Conservation (phyloP, 768 basidiomycete species). For the Mycena indigotica region DNA sequence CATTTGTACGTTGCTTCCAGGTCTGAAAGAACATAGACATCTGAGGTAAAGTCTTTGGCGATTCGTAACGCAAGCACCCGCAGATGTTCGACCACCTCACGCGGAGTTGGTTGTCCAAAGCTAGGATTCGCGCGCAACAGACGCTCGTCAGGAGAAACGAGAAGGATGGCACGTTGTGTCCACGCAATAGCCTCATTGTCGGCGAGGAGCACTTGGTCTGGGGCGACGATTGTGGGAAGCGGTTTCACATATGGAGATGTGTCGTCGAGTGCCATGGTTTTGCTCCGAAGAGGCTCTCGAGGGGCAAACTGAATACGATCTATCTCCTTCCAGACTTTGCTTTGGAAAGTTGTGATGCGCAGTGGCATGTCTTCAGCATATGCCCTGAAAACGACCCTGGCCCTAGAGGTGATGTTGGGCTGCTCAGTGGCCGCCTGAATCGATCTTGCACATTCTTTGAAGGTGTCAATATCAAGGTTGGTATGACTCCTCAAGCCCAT, state of each 20-base stretch:
- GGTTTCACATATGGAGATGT: constrained; percentile 25
- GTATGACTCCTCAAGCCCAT: constrained; percentile 35
- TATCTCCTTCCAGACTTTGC: constrained; percentile 32
- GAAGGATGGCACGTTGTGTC: constrained; percentile 48
- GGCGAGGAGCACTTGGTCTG: constrained; percentile 38
- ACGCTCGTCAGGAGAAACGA: constrained; percentile 30
- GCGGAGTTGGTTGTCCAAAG: constrained; percentile 41
- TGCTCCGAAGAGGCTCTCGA: constrained; percentile 26
- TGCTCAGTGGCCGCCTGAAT: constrained; percentile 27
- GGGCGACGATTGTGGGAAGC: constrained; percentile 39
- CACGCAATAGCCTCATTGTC: constrained; percentile 47
- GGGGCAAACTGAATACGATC: constrained; percentile 45
- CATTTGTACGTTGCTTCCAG: constrained; percentile 47
- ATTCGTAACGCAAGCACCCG: constrained; percentile 33
- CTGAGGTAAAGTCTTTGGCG: constrained; percentile 26
- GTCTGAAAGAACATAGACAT: constrained; percentile 37
- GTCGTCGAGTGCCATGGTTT: constrained; percentile 24
- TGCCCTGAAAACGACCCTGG: constrained; percentile 33
- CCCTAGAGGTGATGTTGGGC: constrained; percentile 26
- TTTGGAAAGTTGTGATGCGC: constrained; percentile 17
- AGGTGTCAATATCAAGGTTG: constrained; percentile 35
- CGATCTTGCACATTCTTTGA: constrained; percentile 38
- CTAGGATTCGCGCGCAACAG: constrained; percentile 36
- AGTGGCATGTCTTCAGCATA: constrained; percentile 41
- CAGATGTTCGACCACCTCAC: constrained; percentile 51